phyloP scores from a whole-genome alignment of 345 rosid species.

The Microcos paniculata region DNA sequence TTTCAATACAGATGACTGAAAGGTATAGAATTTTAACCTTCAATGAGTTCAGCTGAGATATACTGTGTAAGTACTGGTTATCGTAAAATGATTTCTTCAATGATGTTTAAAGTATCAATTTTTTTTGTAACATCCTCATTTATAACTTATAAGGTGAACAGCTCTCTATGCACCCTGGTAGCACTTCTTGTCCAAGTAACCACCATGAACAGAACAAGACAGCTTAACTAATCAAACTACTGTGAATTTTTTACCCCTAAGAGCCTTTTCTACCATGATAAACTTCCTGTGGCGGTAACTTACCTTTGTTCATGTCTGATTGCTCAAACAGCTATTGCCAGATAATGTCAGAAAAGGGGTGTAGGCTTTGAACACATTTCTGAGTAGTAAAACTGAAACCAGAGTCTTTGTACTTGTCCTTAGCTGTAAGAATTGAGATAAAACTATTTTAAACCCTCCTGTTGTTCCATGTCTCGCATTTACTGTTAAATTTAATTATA shows the following conservation, averaged over 20 bases:
- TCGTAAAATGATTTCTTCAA: background rate
- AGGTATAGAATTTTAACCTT: background rate
- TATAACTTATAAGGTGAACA: background rate
- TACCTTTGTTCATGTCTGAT: background rate
- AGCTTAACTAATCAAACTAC: background rate
- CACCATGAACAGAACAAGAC: background rate
- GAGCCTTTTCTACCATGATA: background rate
- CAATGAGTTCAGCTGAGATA: background rate
- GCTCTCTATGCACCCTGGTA: background rate
- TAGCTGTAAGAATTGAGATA: background rate
- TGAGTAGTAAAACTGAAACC: background rate
- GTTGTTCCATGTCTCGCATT: background rate
- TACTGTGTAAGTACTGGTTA: background rate
- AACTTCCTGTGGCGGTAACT: background rate
- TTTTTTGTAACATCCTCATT: background rate
- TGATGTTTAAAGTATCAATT: background rate
- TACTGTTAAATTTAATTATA: background rate
- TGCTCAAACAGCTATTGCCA: background rate
- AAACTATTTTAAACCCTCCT: background rate
- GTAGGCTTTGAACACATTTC: background rate
- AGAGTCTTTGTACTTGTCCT: background rate
- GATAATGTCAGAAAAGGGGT: background rate
- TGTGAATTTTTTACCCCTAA: background rate
- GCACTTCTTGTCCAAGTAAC: background rate
- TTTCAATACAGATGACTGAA: too few species aligned